Evolutionary conservation across 768 basidiomycete genomes (phyloP).

Genomic region (Trametes cinnabarina): DNA sequence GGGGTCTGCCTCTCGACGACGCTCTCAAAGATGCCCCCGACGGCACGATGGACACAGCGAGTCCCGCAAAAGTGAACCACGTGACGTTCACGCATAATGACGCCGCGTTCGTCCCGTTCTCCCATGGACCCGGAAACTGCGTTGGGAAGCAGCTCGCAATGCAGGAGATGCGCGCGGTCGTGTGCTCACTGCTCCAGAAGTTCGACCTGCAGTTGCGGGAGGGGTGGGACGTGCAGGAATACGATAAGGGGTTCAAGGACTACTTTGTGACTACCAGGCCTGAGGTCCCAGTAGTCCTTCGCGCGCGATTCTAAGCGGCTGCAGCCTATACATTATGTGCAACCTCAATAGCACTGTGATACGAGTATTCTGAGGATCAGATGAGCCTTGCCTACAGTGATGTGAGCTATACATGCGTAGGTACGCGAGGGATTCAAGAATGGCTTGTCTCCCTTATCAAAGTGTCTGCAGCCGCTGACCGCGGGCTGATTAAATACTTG

Average conservation of each 20-base stretch:
- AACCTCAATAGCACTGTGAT: no score
- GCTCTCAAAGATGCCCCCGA: no score
- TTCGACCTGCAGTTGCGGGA: conserved; percentile 34
- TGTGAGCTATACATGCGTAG: no score
- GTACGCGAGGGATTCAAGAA: no score
- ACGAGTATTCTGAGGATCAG: no score
- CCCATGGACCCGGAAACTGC: conserved; percentile 50
- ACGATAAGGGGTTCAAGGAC: conserved; percentile 31
- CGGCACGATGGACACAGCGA: no score
- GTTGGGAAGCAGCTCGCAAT: conserved; percentile 46
- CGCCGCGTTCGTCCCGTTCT: conserved; percentile 43
- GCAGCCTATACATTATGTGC: no score
- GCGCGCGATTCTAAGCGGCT: no score
- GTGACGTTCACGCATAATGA: conserved; percentile 25
- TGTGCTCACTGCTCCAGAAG: conserved; percentile 21
- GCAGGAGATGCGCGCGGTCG: conserved; percentile 34
- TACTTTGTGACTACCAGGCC: conserved; percentile 20
- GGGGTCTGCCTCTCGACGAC: background rate
- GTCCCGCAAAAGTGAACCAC: background rate
- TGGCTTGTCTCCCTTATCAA: no score
- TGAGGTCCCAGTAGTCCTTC: background rate
- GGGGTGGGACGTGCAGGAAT: conserved; percentile 28
- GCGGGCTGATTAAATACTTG: background rate
- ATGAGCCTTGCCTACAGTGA: no score
- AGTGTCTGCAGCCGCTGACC: no score